Conservation (phyloP, 148 eudicot genomes). For the Agrostemma githago region DNA sequence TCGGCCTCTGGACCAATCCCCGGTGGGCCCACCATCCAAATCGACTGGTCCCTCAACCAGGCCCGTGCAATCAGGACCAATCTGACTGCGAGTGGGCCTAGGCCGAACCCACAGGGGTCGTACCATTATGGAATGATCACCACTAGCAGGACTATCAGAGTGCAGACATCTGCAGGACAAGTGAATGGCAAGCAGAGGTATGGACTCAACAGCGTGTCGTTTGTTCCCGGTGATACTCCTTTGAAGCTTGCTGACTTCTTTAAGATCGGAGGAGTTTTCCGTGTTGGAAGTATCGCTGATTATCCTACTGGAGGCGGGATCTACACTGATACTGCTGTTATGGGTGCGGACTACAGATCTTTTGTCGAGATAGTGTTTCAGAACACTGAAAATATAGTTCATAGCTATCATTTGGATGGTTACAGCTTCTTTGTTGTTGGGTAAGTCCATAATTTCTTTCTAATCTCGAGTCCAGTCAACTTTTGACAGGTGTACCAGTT, state of each 20-base stretch:
- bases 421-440: constrained; percentile 91
- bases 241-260: constrained; percentile 85
- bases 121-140: constrained; percentile 94
- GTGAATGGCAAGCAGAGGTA: constrained; percentile 80
- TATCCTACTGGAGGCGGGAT: constrained; percentile 58
- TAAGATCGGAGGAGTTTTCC: constrained; percentile 75
- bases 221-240: constrained; percentile 80
- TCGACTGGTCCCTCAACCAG: constrained; percentile 94
- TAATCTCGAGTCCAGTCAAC: too few species aligned
- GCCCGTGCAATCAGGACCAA: constrained; percentile 93
- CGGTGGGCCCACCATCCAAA: constrained; percentile 82
- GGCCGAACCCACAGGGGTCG: constrained; percentile 97
- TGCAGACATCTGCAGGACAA: constrained; percentile 68
- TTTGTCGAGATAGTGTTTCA: constrained; percentile 82
- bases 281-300: constrained; percentile 61
- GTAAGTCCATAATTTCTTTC: constrained; percentile 48
- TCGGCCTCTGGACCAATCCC: constrained; percentile 76
- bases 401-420: constrained; percentile 84
- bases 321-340: constrained; percentile 68
- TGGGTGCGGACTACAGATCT: constrained; percentile 62
- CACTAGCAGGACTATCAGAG: constrained; percentile 66
- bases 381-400: constrained; percentile 62
- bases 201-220: constrained; percentile 87
- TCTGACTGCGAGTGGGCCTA: constrained; percentile 95
- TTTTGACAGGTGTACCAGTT: too few species aligned